Percentiles rank a stretch among this genome's conserved stretches.
These are phyloP conservation scores for Auricularia heimuer DNA, from an alignment of 768 basidiomycete genomes.

Conservation along the genomic window DNA sequence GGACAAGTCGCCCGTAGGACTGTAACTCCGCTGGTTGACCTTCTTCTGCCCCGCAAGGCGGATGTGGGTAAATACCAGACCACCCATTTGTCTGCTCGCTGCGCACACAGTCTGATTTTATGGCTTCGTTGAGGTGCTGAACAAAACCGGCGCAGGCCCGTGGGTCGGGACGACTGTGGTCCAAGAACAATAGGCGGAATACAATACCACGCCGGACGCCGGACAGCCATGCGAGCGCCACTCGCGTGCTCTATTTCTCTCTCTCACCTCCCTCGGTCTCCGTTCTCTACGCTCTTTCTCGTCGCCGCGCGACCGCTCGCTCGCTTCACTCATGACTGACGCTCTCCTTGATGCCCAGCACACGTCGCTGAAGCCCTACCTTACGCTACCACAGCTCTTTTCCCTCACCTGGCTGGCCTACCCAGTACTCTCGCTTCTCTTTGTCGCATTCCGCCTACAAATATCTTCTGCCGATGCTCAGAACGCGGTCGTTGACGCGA, in stretches of 20 bases:
- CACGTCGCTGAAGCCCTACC: conserved; percentile 43
- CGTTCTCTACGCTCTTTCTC: not conserved
- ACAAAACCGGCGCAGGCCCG: too few relatives aligned
- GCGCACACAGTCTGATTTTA: too few relatives aligned
- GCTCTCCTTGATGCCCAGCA: not conserved
- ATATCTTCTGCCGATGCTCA: conserved; percentile 63
- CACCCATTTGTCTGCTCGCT: too few relatives aligned
- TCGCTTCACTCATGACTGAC: not conserved
- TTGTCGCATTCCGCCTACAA: conserved; percentile 76
- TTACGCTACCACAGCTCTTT: conserved; percentile 71
- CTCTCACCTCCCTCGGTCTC: not conserved
- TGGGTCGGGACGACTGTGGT: too few relatives aligned
- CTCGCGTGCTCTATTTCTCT: not conserved
- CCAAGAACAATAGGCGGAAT: not conserved
- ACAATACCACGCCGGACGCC: not conserved
- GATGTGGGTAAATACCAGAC: too few relatives aligned
- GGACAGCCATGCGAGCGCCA: not conserved
- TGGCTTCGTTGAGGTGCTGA: too few relatives aligned
- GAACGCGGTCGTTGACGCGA: conserved; percentile 57
- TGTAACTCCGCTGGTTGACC: too few relatives aligned
- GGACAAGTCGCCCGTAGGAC: too few relatives aligned
- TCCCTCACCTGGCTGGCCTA: conserved; percentile 88
- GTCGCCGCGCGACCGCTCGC: not conserved
- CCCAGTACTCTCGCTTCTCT: conserved; percentile 78
- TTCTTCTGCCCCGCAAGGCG: too few relatives aligned